Base-by-base conservation (phyloP, 495 filamentous ascomycete genomes). In the Choiromyces venosus region DNA sequence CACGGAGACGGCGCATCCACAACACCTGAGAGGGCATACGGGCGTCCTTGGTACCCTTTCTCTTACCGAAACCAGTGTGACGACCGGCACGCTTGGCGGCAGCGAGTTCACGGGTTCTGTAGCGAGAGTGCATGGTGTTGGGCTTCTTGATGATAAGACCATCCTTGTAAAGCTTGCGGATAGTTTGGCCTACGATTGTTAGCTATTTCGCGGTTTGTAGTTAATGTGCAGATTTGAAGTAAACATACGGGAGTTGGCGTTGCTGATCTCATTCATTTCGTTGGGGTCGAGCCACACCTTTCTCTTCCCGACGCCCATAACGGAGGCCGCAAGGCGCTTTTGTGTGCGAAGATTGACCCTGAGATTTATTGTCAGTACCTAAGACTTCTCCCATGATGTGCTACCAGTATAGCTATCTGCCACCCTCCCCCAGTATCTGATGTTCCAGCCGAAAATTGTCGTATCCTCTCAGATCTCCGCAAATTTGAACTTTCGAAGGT, bases 261-360 rank as follows among this genome's bases (percentile, higher is more conserved):
- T 99, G 87, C 91, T 93, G 88, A 99, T 98, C 86, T 99, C 95
- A 89, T 86, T 94, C 85, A 94, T 90, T 88, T 99, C 95, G 86
- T 96, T 98, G 85, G 95, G 95, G 87, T 99, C 95, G 84, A 99
- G 93, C 95, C 95, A 99, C 88, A 99, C 95, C 91, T 98, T 98
- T 89, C 94, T 91, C 91, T 98, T 91, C 85, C 95, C 95, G 88
- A 92, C 95, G 87, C 93, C 93, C 84, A 94, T 91, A 83, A 99
- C 95, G 85, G 94, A 92, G 83, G 95, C 93, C 83, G 95, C 96
- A 82, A 99, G 94, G 86, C 96, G 94, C 91, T 99, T 99, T 89
- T 99, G 95, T 83, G 95, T 99, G 85, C 91, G 90, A 84, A 99
- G 93, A 85, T 98, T 99, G 89, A 97, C 94, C 96, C 95, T 99